phyloP scores from a whole-genome alignment of 495 filamentous ascomycete genomes.

The Daldinia concentrica region DNA sequence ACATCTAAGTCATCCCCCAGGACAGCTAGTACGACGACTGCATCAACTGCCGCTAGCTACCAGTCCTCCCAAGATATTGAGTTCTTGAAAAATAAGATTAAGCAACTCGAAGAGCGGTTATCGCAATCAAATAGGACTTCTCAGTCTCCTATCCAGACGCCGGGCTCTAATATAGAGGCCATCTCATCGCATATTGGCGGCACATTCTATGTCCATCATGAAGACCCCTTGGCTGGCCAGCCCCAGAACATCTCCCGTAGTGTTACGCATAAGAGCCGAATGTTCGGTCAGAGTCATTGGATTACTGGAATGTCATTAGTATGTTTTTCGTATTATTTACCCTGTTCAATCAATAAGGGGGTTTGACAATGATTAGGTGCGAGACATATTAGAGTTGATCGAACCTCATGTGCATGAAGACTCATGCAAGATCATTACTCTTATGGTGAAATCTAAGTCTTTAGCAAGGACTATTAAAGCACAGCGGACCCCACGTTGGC shows the following conservation, averaged over 20 bases:
- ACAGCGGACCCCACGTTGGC: slow-evolving; percentile 54
- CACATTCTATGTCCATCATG: slow-evolving; percentile 35
- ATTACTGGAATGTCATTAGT: slow-evolving; percentile 55
- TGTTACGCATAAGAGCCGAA: slow-evolving; percentile 62
- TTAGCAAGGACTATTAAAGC: slow-evolving; percentile 59
- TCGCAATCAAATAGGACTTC: slow-evolving; percentile 36
- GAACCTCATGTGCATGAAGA: slow-evolving; percentile 51
- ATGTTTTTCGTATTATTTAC: slow-evolving; percentile 32
- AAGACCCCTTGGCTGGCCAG: slow-evolving; percentile 33
- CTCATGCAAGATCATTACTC: slow-evolving; percentile 40
- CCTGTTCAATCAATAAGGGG: not conserved
- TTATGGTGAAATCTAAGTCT: slow-evolving; percentile 56
- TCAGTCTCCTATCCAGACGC: slow-evolving; percentile 22
- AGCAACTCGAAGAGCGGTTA: slow-evolving; percentile 58
- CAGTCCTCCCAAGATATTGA: slow-evolving; percentile 50
- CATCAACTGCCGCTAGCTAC: slow-evolving; percentile 48
- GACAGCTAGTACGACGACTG: slow-evolving; percentile 33
- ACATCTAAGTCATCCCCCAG: slow-evolving; percentile 26
- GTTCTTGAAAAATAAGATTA: slow-evolving; percentile 50
- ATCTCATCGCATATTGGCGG: slow-evolving; percentile 34
- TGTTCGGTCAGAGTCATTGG: slow-evolving; percentile 69
- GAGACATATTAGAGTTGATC: slow-evolving; percentile 50
- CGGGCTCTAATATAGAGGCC: slow-evolving; percentile 40
- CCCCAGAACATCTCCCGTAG: slow-evolving; percentile 46
- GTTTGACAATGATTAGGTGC: slow-evolving; percentile 48